Percentiles rank a stretch among this genome's conserved stretches.
Evolutionary conservation across 2,329 filamentous ascomycete genomes (phyloP).

Genomic region (Fusarium coicis): DNA sequence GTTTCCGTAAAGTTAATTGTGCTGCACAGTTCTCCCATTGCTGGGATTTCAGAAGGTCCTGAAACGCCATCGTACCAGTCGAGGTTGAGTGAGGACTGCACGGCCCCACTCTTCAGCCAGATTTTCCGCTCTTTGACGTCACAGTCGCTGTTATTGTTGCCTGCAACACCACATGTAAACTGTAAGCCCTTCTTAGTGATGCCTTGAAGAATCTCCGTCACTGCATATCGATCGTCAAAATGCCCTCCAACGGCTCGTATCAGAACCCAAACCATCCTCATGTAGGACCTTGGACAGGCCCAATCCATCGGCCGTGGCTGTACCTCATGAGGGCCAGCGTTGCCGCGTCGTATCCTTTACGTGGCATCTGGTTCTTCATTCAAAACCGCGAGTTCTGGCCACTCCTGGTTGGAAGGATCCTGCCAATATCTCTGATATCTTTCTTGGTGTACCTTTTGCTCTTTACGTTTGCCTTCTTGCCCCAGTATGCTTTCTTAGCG

Average conservation of each 20-base stretch:
- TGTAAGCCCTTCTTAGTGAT: constrained; percentile 20
- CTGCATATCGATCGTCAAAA: constrained; percentile 5
- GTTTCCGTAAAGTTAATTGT: background rate
- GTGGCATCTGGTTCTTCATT: constrained; percentile 85
- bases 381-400: constrained; percentile 84
- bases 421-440: constrained; percentile 86
- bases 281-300: constrained; percentile 31
- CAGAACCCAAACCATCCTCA: constrained; percentile 21
- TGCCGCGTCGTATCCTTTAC: constrained; percentile 66
- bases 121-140: constrained; percentile 28
- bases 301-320: constrained; percentile 51
- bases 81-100: background rate
- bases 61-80: background rate
- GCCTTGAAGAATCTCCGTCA: constrained; percentile 4
- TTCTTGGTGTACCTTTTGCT: constrained; percentile 84
- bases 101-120: constrained; percentile 13
- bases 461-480: constrained; percentile 88
- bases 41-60: background rate
- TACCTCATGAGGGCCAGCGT: constrained; percentile 58
- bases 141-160: background rate
- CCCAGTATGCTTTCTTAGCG: constrained; percentile 87
- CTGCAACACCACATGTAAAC: constrained; percentile 3
- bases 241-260: constrained; percentile 29
- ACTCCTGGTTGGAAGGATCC: constrained; percentile 78
- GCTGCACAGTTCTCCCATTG: background rate